Conservation (phyloP, 495 filamentous ascomycete species). For the Polyplosphaeria fusca region DNA sequence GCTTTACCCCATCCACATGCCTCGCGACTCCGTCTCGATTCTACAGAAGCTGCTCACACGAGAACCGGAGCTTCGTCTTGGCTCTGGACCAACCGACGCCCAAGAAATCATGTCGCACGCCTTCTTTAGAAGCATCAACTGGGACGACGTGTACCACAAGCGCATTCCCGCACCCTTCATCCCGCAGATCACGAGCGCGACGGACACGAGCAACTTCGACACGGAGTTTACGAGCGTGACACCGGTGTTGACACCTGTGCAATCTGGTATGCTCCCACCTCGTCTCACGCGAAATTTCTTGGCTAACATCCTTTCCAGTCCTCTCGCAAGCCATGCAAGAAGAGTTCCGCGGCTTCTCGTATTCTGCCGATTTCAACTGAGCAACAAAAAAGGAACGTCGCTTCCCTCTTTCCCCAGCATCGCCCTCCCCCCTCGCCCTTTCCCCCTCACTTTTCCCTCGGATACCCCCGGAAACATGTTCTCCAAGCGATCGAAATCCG, state of each 20-base stretch:
- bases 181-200: constrained; percentile 81
- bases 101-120: constrained; percentile 99
- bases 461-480: no score
- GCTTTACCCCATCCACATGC: constrained; percentile 98
- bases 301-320: constrained; percentile 51
- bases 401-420: no score
- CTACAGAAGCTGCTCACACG: constrained; percentile 95
- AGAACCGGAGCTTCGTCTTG: constrained; percentile 88
- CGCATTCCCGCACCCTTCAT: constrained; percentile 82
- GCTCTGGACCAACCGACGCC: constrained; percentile 92
- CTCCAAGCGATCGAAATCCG: no score
- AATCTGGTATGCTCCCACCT: constrained; percentile 70
- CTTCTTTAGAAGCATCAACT: constrained; percentile 96
- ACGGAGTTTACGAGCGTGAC: constrained; percentile 98
- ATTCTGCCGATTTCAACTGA: constrained; percentile 67
- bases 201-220: constrained; percentile 99
- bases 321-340: constrained; percentile 99
- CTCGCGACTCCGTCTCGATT: constrained; percentile 94
- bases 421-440: no score
- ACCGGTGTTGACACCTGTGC: constrained; percentile 92
- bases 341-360: constrained; percentile 99
- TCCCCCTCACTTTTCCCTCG: no score
- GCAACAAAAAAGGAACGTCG: no score
- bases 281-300: constrained; percentile 4
- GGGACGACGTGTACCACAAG: constrained; percentile 98